Base-by-base conservation (phyloP, 2,329 filamentous ascomycete genomes). In the Cytospora leucostoma region DNA sequence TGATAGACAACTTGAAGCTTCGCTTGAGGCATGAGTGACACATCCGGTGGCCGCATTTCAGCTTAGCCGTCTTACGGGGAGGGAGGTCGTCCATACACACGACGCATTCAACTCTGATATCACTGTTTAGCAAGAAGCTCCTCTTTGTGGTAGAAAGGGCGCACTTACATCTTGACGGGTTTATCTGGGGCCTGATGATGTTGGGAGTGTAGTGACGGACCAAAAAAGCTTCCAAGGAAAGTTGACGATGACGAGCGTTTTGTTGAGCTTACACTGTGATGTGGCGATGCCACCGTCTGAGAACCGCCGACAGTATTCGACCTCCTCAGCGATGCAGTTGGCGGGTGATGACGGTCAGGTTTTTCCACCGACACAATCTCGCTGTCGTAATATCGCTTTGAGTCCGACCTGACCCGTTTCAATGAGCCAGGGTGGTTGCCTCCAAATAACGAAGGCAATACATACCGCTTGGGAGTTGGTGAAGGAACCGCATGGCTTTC, bases 1-100 rank as follows among this genome's bases (percentile, higher is more conserved):
- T 88, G 66, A 93, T 80, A 12, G 92, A 95, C 65, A 92, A 81
- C 60, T 82, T 86, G 76, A 96, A 96, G 63, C 86, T 83, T 56
- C 87, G 85, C 74, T 87, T 89, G 49, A 97, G 79, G 74, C 93
- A 96, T 8, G 82, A 74, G 67, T 90, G 82, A 75, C 93, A 96
- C 89, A 94, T 93, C 66, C 87, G 85, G 74, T 96, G 92, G 3
- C 87, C 87, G 73, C 93, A 96, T 68, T 85, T 84, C 40, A 96
- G 83, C 73, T 88, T 90, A 44, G 87, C 87, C 38, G 88, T 84
- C 74, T 86, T 87, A 64, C 80, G 80, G 11, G 82, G 71, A 1
- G 87, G 85, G 2, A 90, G 77, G 66, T 91, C 87, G 67, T 91
- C 88, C 71, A 88, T 78, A 72, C 92, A 96, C 32, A 84, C 85